Percentiles rank a stretch among this genome's conserved stretches.
These are phyloP conservation scores for Phytophthora tubulina DNA, from an alignment of 352 stramenopile genomes.

Conservation along the genomic window DNA sequence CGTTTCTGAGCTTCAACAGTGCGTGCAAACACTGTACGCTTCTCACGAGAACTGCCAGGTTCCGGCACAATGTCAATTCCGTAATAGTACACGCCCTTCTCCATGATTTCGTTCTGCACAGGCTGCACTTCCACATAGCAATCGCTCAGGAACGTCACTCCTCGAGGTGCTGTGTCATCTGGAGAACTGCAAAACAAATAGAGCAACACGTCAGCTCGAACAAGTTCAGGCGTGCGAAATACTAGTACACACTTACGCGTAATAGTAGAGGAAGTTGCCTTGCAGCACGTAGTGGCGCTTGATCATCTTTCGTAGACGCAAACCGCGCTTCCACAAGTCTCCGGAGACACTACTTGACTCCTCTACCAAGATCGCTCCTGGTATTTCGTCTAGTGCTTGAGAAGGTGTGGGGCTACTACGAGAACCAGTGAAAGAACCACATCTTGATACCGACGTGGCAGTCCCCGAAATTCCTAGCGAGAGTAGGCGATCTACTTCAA, in stretches of 20 bases:
- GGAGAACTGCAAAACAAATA: slow-evolving; percentile 45
- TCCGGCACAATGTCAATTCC: slow-evolving; percentile 90
- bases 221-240: neutral
- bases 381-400: slow-evolving; percentile 37
- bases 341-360: slow-evolving; percentile 58
- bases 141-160: slow-evolving; percentile 82
- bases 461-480: slow-evolving; percentile 6
- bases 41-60: slow-evolving; percentile 70
- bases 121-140: slow-evolving; percentile 80
- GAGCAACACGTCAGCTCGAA: slow-evolving; percentile 6
- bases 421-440: slow-evolving; percentile 31
- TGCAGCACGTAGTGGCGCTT: slow-evolving; percentile 88
- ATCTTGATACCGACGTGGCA: slow-evolving; percentile 9
- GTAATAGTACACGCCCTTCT: slow-evolving; percentile 87
- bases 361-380: slow-evolving; percentile 40
- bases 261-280: slow-evolving; percentile 92
- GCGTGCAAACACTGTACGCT: slow-evolving; percentile 86
- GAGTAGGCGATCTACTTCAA: slow-evolving; percentile 57
- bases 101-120: slow-evolving; percentile 60
- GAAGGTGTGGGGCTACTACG: slow-evolving; percentile 32
- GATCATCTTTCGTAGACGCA: slow-evolving; percentile 87
- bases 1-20: slow-evolving; percentile 77
- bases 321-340: slow-evolving; percentile 82
- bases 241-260: slow-evolving; percentile 56
- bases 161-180: slow-evolving; percentile 78